Conservation (phyloP, 371 early-diverging fungal species). For the Lichtheimia ornata region DNA sequence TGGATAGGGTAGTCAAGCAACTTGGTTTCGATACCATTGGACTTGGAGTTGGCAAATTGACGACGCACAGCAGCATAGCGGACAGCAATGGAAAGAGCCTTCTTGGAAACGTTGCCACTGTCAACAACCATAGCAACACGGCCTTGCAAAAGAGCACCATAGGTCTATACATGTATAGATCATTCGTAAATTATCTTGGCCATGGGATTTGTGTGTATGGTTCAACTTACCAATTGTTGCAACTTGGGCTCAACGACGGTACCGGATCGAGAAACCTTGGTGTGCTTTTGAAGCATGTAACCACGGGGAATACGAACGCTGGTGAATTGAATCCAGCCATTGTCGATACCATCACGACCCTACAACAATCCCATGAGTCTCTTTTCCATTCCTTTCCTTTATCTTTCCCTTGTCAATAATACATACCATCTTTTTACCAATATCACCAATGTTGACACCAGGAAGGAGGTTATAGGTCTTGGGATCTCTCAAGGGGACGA, state of each 20-base stretch:
- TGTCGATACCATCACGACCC: constrained; percentile 82
- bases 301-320: constrained; percentile 78
- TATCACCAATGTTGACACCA: constrained; percentile 72
- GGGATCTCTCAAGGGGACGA: constrained; percentile 72
- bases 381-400: not conserved
- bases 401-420: not conserved
- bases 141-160: constrained; percentile 87
- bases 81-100: constrained; percentile 88
- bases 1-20: constrained; percentile 91
- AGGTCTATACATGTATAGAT: constrained; percentile 67
- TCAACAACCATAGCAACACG: constrained; percentile 91
- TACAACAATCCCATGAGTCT: constrained; percentile 2
- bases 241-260: constrained; percentile 68
- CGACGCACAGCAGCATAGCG: constrained; percentile 92
- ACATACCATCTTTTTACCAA: constrained; percentile 70
- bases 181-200: not conserved
- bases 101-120: constrained; percentile 86
- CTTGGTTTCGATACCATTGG: constrained; percentile 74
- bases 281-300: constrained; percentile 91
- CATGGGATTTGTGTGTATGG: not conserved
- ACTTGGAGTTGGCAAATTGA: constrained; percentile 68
- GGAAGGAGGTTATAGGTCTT: constrained; percentile 58
- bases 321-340: constrained; percentile 86
- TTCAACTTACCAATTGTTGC: constrained; percentile 42
- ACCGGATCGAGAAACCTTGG: constrained; percentile 84